Evolutionary conservation across 768 basidiomycete genomes (phyloP), one percentile per base, ranked within the genome.

Genomic region (Boletus edulis): DNA sequence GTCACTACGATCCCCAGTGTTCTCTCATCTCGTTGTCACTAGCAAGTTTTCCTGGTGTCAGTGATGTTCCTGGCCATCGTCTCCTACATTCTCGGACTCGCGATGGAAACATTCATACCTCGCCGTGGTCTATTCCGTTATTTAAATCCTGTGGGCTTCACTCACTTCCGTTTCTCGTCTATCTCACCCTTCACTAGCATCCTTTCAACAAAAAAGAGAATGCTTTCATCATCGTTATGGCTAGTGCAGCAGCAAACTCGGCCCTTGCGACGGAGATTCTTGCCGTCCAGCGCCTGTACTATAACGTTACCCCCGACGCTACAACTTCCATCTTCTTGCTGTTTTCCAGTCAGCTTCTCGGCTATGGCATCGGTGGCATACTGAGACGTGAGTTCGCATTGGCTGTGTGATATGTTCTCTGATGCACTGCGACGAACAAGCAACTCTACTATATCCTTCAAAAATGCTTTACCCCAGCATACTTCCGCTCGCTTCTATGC

Each of bases 141-240:
- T 56, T 73, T 84, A 9, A 84, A 84, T 58, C 82, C 81, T n/a
- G 76, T 67, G 17, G 32, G 51, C 2, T 34, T 40, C 11, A 22
- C 18, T 17, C 15, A 41, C 17, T 22, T 29, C 17, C 10, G 7
- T 0, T 2, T 22, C 20, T 3, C 18, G 8, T 51, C 48, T 32
- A 15, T 20, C 61, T 58, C n/a, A 55, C 18, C 17, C 11, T 38
- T 43, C 27, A 17, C 24, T 17, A 82, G 81, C 74, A 78, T 22
- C 78, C 82, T 5, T 83, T 82, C 67, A 82, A 83, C 64, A 82
- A 79, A 66, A 83, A 82, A 55, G 82, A 84, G 61, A 80, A 81
- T 64, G 79, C 80, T 0, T 81, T 83, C 57, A 77, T 83, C 35
- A 75, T 83, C 7, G 80, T 83, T 51, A 83, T 83, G 81, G 62